These are phyloP conservation scores for Canna indica DNA, from an alignment of 176 grass and related monocot genomes.

Conservation along the genomic window DNA sequence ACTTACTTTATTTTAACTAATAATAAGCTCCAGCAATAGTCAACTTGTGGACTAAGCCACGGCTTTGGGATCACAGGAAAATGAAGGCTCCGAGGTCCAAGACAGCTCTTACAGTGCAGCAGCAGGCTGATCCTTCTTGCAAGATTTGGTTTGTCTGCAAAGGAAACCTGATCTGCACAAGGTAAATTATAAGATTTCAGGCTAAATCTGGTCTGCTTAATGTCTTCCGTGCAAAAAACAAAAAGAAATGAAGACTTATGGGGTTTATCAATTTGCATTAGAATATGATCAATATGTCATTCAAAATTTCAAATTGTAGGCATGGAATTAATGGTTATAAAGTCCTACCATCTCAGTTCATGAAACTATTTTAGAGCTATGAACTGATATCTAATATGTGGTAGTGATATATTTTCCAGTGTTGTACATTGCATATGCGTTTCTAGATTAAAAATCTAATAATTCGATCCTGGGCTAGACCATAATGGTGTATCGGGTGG, in stretches of 20 bases:
- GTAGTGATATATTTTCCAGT: no score
- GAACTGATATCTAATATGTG: not conserved
- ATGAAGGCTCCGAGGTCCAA: constrained; percentile 19
- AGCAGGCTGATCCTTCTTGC: constrained; percentile 32
- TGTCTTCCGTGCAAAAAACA: not conserved
- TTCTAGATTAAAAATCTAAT: no score
- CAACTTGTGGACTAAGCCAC: constrained; percentile 5
- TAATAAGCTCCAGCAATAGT: constrained; percentile 2
- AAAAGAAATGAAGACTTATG: not conserved
- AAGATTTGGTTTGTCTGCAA: constrained; percentile 30
- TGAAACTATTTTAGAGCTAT: not conserved
- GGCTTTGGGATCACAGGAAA: constrained; percentile 18
- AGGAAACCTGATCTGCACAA: constrained; percentile 26
- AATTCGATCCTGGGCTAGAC: no score
- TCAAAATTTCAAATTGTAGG: no score
- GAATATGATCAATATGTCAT: no score
- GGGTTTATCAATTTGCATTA: not conserved
- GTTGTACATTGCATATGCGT: no score
- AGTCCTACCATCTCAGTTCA: not conserved
- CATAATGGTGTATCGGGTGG: no score
- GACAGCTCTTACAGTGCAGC: constrained; percentile 8
- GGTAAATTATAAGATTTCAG: constrained; percentile 4
- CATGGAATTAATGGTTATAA: not conserved
- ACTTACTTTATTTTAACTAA: not conserved
- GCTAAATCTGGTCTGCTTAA: not conserved